Percentiles rank a stretch among this genome's conserved stretches.
Conservation (phyloP, 306 rosid genomes). For the Castanopsis chinensis region DNA sequence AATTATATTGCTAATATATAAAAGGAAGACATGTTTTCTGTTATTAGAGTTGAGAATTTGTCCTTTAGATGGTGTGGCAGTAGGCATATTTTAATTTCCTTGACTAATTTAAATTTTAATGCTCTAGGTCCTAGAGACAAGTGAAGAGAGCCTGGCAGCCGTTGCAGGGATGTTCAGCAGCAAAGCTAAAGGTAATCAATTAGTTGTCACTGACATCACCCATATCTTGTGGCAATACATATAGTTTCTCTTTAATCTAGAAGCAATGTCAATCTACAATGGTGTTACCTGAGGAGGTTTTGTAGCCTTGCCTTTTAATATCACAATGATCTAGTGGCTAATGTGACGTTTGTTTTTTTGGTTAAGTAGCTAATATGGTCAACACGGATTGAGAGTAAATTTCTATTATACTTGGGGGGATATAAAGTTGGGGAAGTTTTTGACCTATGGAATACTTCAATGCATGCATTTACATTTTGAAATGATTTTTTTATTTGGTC, state of each 20-base stretch:
- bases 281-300: not conserved
- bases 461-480: conserved; percentile 5
- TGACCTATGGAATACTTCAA: not conserved
- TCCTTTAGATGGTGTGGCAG: not conserved
- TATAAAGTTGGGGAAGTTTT: not conserved
- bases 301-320: not conserved
- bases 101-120: conserved; percentile 18
- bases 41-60: not conserved
- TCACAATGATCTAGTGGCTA: not conserved
- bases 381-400: not conserved
- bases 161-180: conserved; percentile 99
- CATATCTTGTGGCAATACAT: not conserved
- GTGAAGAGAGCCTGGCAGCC: conserved; percentile 97
- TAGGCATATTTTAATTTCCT: not conserved
- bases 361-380: too few species aligned
- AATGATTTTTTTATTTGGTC: conserved; percentile 3
- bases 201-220: not conserved
- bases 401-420: not conserved
- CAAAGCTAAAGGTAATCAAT: conserved; percentile 91
- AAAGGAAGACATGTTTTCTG: not conserved
- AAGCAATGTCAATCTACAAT: not conserved
- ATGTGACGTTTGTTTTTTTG: not conserved
- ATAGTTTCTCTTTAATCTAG: not conserved
- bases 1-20: too few species aligned
- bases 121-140: conserved; percentile 73